Evolutionary conservation across 257 asterid species (phyloP), one percentile per base, ranked within the genome.

Genomic region (Plantago elongata): DNA sequence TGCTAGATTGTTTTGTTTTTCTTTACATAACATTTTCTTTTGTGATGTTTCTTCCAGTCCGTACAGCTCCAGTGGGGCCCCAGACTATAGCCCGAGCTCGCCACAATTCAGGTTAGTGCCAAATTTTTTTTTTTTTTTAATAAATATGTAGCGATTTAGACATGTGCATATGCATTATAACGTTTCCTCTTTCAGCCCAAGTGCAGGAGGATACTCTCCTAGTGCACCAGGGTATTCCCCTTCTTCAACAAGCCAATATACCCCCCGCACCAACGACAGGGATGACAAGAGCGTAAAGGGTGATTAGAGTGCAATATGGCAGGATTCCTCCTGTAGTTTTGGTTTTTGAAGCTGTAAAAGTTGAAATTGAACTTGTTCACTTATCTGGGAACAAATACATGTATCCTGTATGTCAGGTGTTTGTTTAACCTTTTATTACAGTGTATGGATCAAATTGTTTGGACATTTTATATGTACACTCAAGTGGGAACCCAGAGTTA

Each of bases 121-220:
- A 13, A 58, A 13, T 17, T 11, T 18, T 13, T 17, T 51, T 17
- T 52, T 22, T 22, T 22, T 22, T 22, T 22, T n/a, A n/a, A n/a
- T 7, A 51, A 38, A 52, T 10, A 9, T 22, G 7, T 18, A 18
- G 38, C 13, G 12, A 18, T n/a, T 14, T 13, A 45, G 22, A 40
- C 16, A 18, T 44, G 13, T 22, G 27, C 27, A 2, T 15, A 44
- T 44, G n/a, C 49, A 45, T 45, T 51, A 0, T 14, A 13, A 50
- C 30, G 7, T 60, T 27, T 30, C 54, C 30, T 77, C 15, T 11
- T 52, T 14, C 83, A 93, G 99, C 75, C 99, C 96, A 12, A 87
- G 96, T 74, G 94, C 90, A 67, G 99, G 96, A 67, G 99, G 96
- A 37, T 92, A 92, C 77, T 92, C 99, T 27, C 99, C 97, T 5